Base-by-base conservation (phyloP, 225 moss, liverwort and hornwort species). In the Sphagnum tenellum region DNA sequence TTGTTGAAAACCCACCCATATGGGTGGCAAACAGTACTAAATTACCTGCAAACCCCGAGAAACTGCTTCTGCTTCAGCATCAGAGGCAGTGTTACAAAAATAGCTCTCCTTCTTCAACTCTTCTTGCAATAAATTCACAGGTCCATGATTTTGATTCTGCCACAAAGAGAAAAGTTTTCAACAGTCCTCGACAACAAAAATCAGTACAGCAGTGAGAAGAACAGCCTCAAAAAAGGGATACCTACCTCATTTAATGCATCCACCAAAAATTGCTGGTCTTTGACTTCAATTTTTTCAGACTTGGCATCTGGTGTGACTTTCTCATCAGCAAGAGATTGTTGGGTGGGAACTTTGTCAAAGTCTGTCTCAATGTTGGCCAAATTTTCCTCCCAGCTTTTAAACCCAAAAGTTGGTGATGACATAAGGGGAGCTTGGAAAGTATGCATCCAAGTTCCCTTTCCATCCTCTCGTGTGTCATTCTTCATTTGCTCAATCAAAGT, bases 11-110 rank as follows among this genome's bases (percentile, higher is more conserved):
- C 29, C 29, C 29, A 29, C 29, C 29, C 29, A 29, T 29, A 29
- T 29, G 29, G 29, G 29, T 29, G 29, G 29, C 29, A 29, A 29
- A 29, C 29, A 52, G 6, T 52, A 52, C 9, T 7, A 5, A 3
- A 44, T 47, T 51, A 98, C 96, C 96, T 98, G 96, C 73, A 98
- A 77, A 67, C 96, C 96, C 61, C 86, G 88, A 66, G 81, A 82
- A 13, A 88, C 90, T 65, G 96, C 96, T 72, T 98, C 92, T 52
- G 78, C 82, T 51, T 90, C 88, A 61, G 88, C 88, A 69, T 90
- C 92, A 55, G 85, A 78, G 48, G 81, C 87, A 69, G 64, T 86
- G 59, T 69, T 64, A 29, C 74, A 87, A 63, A 68, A 69, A 62
- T 68, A 81, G 57, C 70, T 79, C 61, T 61, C 74, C 55, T 75